phyloP scores from a whole-genome alignment of 1,284 basidiomycete species.

The Coniferiporia sulphurascens region DNA sequence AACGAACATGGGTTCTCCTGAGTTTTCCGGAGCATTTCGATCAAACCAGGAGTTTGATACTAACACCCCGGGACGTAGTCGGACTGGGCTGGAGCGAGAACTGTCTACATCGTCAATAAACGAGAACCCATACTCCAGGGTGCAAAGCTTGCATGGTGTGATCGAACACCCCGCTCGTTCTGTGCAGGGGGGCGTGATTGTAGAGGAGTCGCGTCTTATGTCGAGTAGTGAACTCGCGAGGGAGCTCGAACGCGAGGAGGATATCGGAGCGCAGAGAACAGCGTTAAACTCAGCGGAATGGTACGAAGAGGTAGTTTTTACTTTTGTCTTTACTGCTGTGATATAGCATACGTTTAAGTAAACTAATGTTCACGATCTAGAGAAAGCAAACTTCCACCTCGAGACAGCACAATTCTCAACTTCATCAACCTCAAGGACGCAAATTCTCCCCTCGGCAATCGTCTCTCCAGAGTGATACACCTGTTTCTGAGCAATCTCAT shows the following conservation, averaged over 20 bases:
- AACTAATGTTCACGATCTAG: neutral
- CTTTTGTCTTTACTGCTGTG: neutral
- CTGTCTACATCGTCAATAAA: neutral
- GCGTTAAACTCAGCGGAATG: neutral
- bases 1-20: neutral
- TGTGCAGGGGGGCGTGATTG: neutral
- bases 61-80: neutral
- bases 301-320: slow-evolving; percentile 7
- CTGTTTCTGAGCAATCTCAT: neutral
- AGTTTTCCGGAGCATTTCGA: neutral
- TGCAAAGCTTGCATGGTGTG: slow-evolving; percentile 12
- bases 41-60: too few species aligned
- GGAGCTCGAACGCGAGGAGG: slow-evolving; percentile 7
- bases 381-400: neutral
- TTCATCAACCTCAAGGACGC: neutral
- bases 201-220: neutral
- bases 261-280: neutral
- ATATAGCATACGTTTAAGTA: neutral
- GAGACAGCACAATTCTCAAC: neutral
- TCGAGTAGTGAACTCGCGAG: slow-evolving; percentile 1
- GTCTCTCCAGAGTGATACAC: neutral
- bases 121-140: neutral
- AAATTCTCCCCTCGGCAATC: slow-evolving; percentile 1
- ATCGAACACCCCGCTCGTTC: neutral
- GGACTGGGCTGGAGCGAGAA: neutral